These are phyloP conservation scores for Chalciporus sp. DNA, from an alignment of 1,284 basidiomycete species.

Conservation along the genomic window DNA sequence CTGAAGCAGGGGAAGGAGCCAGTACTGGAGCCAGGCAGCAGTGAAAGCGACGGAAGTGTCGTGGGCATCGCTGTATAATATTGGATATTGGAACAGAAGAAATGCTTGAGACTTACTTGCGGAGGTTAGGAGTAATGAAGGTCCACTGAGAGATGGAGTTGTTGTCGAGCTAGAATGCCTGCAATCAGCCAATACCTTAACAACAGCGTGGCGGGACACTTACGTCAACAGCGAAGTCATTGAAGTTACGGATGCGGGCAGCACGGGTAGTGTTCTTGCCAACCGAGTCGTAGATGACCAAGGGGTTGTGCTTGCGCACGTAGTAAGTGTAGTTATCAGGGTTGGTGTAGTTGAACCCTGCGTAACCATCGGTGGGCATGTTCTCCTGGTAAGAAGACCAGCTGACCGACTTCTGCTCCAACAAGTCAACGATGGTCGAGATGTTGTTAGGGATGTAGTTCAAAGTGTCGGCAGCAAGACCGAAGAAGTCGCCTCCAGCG, in stretches of 20 bases:
- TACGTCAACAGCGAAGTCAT: slow-evolving; percentile 59
- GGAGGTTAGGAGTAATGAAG: slow-evolving; percentile 68
- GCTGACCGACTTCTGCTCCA: slow-evolving; percentile 59
- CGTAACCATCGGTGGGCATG: slow-evolving; percentile 58
- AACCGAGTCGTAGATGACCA: slow-evolving; percentile 55
- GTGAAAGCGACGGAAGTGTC: slow-evolving; percentile 60
- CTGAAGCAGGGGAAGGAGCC: slow-evolving; percentile 54
- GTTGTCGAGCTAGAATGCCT: slow-evolving; percentile 31
- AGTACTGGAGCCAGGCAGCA: slow-evolving; percentile 53
- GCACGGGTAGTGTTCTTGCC: slow-evolving; percentile 44
- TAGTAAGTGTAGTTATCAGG: slow-evolving; percentile 49
- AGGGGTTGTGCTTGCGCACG: slow-evolving; percentile 64
- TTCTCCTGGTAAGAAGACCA: slow-evolving; percentile 65
- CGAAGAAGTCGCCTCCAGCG: slow-evolving; percentile 62
- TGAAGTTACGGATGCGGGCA: slow-evolving; percentile 64
- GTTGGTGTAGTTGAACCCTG: slow-evolving; percentile 50
- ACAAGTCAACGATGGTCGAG: slow-evolving; percentile 62
- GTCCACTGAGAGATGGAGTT: slow-evolving; percentile 60
- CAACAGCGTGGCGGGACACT: neutral
- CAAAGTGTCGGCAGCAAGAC: slow-evolving; percentile 52
- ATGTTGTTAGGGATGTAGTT: slow-evolving; percentile 43
- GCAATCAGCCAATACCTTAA: too few relatives aligned
- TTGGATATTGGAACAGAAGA: slow-evolving; percentile 3
- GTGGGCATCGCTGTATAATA: slow-evolving; percentile 41
- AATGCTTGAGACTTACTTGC: slow-evolving; percentile 22